A percentile compares a stretch with the other conserved stretches of the same genome.
These are phyloP conservation scores for Durusdinium trenchii DNA, from an alignment of 73 alveolate species.

Conservation along the genomic window DNA sequence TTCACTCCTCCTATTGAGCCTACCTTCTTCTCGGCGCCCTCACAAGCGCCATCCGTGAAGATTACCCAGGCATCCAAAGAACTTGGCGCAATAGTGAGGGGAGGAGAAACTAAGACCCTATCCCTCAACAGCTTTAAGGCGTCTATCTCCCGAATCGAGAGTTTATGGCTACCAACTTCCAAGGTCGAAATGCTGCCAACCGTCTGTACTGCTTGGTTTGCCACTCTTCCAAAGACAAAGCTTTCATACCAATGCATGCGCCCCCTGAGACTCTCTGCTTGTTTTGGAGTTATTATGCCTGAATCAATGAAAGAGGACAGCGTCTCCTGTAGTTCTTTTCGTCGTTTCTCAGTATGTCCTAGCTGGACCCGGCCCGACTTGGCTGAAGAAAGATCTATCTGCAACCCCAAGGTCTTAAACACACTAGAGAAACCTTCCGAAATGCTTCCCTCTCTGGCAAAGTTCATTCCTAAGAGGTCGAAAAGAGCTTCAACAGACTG, in stretches of 20 bases:
- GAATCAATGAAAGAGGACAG: background rate
- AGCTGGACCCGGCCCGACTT: background rate
- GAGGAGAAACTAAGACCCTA: background rate
- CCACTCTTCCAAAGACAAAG: constrained; percentile 8
- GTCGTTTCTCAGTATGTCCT: background rate
- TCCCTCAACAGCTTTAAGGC: background rate
- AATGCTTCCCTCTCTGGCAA: background rate
- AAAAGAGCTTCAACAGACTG: background rate
- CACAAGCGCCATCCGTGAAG: constrained; percentile 22
- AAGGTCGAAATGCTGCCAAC: background rate
- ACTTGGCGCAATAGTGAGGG: background rate
- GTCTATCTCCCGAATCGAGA: background rate
- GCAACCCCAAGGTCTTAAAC: background rate
- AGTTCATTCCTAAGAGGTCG: background rate
- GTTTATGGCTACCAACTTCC: background rate
- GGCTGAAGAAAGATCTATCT: background rate
- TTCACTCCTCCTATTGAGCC: background rate
- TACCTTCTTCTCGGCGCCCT: background rate
- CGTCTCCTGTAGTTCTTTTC: background rate
- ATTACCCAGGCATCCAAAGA: background rate
- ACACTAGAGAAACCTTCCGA: background rate
- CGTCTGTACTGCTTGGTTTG: background rate
- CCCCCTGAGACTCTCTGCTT: background rate
- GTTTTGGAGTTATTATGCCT: background rate
- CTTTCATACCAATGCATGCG: background rate